phyloP scores from a whole-genome alignment of 176 grass and related monocot genomes.

The Avena insularis region DNA sequence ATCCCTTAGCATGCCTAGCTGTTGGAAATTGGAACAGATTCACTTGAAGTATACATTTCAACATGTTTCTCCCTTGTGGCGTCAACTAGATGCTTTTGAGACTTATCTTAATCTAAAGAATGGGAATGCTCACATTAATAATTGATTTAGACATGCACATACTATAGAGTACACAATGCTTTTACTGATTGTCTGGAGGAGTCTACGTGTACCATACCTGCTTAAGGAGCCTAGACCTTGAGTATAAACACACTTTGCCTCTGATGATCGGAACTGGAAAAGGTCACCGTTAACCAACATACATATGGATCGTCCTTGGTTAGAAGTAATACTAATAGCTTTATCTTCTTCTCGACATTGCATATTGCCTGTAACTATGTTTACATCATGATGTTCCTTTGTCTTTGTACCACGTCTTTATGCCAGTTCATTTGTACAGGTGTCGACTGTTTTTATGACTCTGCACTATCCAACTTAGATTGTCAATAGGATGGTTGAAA shows the following conservation, averaged over 20 bases:
- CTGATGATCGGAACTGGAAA: neutral
- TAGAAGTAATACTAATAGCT: neutral
- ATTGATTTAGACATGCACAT: neutral
- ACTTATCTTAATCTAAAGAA: neutral
- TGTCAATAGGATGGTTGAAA: neutral
- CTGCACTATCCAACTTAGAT: neutral
- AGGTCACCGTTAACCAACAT: neutral
- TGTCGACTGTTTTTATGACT: neutral
- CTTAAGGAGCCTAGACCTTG: neutral
- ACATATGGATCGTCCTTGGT: neutral
- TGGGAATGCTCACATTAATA: neutral
- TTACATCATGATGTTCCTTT: neutral
- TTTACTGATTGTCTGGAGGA: neutral
- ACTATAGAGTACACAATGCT: neutral
- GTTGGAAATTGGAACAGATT: neutral
- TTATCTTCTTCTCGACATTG: neutral
- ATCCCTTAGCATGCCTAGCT: neutral
- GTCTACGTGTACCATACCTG: neutral
- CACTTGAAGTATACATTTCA: neutral
- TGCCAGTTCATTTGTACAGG: neutral
- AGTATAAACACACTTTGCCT: neutral
- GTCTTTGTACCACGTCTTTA: neutral
- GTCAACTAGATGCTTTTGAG: neutral
- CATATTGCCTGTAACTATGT: slow-evolving; percentile 9
- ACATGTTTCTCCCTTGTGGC: neutral